Percentiles rank a stretch among this genome's conserved stretches.
Evolutionary conservation across 768 basidiomycete genomes (phyloP).

Genomic region (Termitomyces sp.): DNA sequence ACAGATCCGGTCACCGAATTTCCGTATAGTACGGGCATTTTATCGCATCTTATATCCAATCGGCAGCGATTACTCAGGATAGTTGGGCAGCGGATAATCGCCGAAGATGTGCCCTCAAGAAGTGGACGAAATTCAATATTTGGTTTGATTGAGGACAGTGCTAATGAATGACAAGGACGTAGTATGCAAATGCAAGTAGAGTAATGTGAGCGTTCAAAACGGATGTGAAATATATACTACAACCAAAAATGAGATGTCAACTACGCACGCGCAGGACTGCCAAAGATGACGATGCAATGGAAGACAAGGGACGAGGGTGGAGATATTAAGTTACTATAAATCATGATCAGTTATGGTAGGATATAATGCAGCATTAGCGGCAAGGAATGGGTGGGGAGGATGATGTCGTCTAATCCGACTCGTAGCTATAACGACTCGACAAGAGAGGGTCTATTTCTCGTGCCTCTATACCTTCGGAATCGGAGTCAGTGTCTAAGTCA

Average conservation of each 20-base stretch:
- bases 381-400: neutral
- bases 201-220: neutral
- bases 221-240: neutral
- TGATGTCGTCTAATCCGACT: neutral
- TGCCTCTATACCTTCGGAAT: neutral
- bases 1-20: neutral
- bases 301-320: neutral
- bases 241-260: neutral
- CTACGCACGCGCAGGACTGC: neutral
- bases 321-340: conserved; percentile 1
- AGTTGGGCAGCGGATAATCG: neutral
- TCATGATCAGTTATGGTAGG: neutral
- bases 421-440: neutral
- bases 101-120: neutral
- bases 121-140: neutral
- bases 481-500: neutral
- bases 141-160: neutral
- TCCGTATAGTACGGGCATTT: no score
- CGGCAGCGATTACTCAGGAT: no score
- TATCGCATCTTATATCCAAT: no score
- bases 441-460: conserved; percentile 8
- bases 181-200: neutral
- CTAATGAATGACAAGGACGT: neutral
- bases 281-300: neutral
- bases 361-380: neutral